These are phyloP conservation scores for Phlyctochytrium bullatum DNA, from an alignment of 192 early-diverging fungal genomes.

Conservation along the genomic window DNA sequence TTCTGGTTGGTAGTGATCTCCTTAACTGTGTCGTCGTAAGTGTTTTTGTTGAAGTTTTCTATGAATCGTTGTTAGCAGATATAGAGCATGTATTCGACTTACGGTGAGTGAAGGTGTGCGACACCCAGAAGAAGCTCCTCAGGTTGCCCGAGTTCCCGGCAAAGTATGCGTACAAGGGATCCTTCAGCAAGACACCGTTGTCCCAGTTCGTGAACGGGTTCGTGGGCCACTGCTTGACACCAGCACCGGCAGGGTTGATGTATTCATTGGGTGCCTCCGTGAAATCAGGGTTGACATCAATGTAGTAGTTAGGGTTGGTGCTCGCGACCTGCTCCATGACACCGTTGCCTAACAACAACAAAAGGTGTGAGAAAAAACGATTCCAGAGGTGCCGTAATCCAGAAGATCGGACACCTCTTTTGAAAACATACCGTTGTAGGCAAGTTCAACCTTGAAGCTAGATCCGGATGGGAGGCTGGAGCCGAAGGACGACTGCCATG, in stretches of 20 bases:
- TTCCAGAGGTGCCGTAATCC: too few relatives aligned
- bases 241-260: slow-evolving; percentile 36
- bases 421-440: slow-evolving; percentile 8
- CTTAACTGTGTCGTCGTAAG: slow-evolving; percentile 26
- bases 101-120: slow-evolving; percentile 40
- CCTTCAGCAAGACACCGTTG: not conserved
- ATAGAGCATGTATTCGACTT: slow-evolving; percentile 3
- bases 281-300: slow-evolving; percentile 17
- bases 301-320: not conserved
- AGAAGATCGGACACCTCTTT: slow-evolving; percentile 39
- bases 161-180: slow-evolving; percentile 2
- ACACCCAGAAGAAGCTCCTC: slow-evolving; percentile 33
- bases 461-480: slow-evolving; percentile 35
- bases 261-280: slow-evolving; percentile 15
- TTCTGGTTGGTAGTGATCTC: slow-evolving; percentile 19
- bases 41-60: slow-evolving; percentile 20
- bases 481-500: slow-evolving; percentile 36
- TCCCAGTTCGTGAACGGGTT: not conserved
- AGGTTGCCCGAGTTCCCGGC: not conserved
- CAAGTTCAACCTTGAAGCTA: slow-evolving; percentile 27
- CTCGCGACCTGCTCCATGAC: slow-evolving; percentile 17
- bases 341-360: slow-evolving; percentile 25
- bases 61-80: not conserved
- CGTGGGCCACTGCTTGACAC: slow-evolving; percentile 32
- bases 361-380: not conserved